Base-by-base conservation (phyloP, 2,329 filamentous ascomycete genomes). In the Bipolaris gigantea region DNA sequence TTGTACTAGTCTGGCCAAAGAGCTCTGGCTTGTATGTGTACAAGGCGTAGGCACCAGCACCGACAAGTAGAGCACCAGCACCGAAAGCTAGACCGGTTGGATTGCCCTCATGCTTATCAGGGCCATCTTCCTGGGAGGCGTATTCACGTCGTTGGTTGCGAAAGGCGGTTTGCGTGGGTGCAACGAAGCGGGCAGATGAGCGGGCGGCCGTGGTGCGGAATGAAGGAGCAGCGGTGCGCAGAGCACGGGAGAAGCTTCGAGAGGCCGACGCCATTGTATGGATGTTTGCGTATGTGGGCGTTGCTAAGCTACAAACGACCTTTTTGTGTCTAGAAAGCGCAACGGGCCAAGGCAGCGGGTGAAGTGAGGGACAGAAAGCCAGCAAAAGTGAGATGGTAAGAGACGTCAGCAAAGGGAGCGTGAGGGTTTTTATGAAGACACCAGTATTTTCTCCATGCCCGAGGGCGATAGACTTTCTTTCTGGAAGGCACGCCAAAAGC, bases 121-220 rank as follows among this genome's bases (percentile, higher is more conserved):
- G 43, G 4, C 48, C 87, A 86, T 62, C 55, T 39, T 69, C 89
- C 88, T 60, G 60, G 2, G 69, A 66, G 40, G 92, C 88, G 79
- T 95, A 96, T 76, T 86, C 87, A 64, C 91, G 89, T 63, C 91
- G 89, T 69, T 88, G 82, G 72, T 87, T 85, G 75, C 88, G 89
- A 81, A 92, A 87, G 64, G 85, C 82, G 67, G 88, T 84, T 64
- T 88, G 84, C 50, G 62, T 55, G 83, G 82, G 81, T 41, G 82
- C 80, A 62, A 80, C 77, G 73, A 89, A 82, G 61, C 84, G 79
- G 32, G 72, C 72, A 36, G 57, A 55, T 68, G 79, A 83, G 67
- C 83, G 85, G 40, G 83, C 77, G 48, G 81, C 75, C 65, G 83
- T 79, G 69, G 84, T 84, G 71, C 87, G 78, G 53, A 86, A 80